A percentile compares a stretch with the other conserved stretches of the same genome.
phyloP scores from a whole-genome alignment of 768 basidiomycete species.

The Exidia glandulosa region DNA sequence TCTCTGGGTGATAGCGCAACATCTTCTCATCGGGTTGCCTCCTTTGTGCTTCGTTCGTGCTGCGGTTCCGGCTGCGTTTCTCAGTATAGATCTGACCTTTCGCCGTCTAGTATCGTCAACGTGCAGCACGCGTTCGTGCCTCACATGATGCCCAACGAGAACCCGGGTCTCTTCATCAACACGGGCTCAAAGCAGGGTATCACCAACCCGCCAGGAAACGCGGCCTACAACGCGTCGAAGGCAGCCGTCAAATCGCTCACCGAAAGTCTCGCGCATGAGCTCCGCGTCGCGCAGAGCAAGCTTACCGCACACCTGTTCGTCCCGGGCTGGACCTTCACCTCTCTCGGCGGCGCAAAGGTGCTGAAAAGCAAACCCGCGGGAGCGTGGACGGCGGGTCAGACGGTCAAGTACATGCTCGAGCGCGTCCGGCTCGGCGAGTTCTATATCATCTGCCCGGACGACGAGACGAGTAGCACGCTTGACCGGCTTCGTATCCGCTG shows the following conservation, averaged over 20 bases:
- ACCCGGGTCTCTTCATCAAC: conserved; percentile 58
- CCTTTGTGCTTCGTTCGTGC: no score
- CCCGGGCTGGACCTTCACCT: conserved; percentile 15
- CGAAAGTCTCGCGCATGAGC: conserved; percentile 57
- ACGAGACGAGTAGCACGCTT: conserved; percentile 70
- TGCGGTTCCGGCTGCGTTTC: no score
- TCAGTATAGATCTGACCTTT: no score
- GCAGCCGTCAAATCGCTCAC: conserved; percentile 64
- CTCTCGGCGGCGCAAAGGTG: not conserved
- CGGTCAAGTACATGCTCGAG: conserved; percentile 78
- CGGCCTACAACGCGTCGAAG: conserved; percentile 69
- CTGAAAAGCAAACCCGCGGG: conserved; percentile 64
- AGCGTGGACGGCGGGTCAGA: conserved; percentile 87
- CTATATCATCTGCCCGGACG: conserved; percentile 90
- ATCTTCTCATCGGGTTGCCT: no score
- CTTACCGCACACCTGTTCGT: conserved; percentile 89
- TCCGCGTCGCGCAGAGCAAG: conserved; percentile 50
- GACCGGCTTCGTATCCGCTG: conserved; percentile 87
- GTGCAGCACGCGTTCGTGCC: conserved; percentile 79
- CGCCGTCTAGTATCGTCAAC: conserved; percentile 70
- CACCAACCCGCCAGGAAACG: conserved; percentile 88
- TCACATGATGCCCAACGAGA: conserved; percentile 76
- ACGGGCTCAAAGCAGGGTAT: conserved; percentile 94
- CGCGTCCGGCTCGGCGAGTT: conserved; percentile 76
- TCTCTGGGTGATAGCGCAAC: no score